Conservation (phyloP, 345 rosid species). For the Corchorus capsularis region DNA sequence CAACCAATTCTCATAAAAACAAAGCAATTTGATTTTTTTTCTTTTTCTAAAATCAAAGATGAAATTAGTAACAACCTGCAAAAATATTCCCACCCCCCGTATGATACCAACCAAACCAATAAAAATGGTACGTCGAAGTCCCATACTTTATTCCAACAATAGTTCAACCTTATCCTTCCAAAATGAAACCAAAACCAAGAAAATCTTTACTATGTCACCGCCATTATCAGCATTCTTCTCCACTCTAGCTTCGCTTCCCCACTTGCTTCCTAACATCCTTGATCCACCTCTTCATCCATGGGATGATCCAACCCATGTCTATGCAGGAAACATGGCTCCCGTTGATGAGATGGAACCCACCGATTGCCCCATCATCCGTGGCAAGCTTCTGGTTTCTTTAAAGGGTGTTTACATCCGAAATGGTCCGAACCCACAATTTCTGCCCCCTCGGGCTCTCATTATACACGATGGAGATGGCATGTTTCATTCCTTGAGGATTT, state of each 20-base stretch:
- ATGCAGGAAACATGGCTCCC: slow-evolving; percentile 20
- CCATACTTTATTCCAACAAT: not conserved
- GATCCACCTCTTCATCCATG: slow-evolving; percentile 24
- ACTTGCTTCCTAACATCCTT: not conserved
- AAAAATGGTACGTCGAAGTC: no score
- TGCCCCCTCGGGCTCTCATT: no score
- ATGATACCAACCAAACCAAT: not conserved
- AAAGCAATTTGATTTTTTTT: no score
- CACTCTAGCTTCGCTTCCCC: not conserved
- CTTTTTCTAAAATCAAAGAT: not conserved
- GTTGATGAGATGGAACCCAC: slow-evolving; percentile 22
- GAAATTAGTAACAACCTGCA: not conserved
- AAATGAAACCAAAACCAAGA: not conserved
- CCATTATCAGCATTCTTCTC: not conserved
- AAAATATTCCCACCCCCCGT: not conserved
- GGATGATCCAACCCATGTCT: slow-evolving; percentile 19
- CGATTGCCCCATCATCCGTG: slow-evolving; percentile 10
- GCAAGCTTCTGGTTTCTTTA: slow-evolving; percentile 7
- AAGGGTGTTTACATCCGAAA: slow-evolving; percentile 26
- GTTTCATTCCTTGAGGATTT: no score
- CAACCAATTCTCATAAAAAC: no score
- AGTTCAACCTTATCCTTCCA: not conserved
- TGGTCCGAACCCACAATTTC: slow-evolving; percentile 26
- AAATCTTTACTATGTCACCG: not conserved
- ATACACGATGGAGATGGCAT: no score